Evolutionary conservation across 73 alveolate species (phyloP), one percentile per base, ranked within the genome.

Genomic region (Paramecium caudatum): DNA sequence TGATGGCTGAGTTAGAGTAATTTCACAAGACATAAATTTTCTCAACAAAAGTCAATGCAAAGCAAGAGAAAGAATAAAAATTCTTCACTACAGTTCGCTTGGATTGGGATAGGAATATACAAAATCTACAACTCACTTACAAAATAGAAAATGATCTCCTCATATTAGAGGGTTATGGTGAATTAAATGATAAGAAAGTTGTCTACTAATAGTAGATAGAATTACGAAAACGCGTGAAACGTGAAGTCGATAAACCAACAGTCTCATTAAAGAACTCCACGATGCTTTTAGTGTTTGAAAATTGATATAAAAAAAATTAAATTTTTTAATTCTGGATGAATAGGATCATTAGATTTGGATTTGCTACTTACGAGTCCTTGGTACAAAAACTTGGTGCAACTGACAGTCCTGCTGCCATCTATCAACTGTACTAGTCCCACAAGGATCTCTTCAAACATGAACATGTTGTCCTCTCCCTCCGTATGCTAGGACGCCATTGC

Each of bases 351-450:
- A 65, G 83, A 36, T 65, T 30, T 65, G 83, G 83, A 36, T 65
- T 65, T 65, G 83, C 83, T 36, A 65, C 83, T 65, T 65, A 65
- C 16, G 83, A 65, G 55, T 65, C 83, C 27, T 36, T 65, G 34
- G 25, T 65, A 12, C 9, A 30, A 8, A 33, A 65, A 65, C 16
- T 65, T 25, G 34, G 83, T 49, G 17, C 48, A 25, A 49, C 83
- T 65, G 50, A 65, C 34, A 32, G 49, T 65, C 47, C 49, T 34
- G 16, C 47, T 17, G 15, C 83, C 27, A 36, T 65, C 16, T 30
- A 32, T 17, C 34, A 65, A 13, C 32, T 65, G 8, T 65, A 25
- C 55, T 36, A 65, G 34, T 33, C 27, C 27, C 32, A 65, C 16
- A 65, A 36, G 17, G 83, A 65, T 33, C 7, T 65, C 2, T 65